phyloP scores from a whole-genome alignment of 257 asterid species.

The Lavandula angustifolia region DNA sequence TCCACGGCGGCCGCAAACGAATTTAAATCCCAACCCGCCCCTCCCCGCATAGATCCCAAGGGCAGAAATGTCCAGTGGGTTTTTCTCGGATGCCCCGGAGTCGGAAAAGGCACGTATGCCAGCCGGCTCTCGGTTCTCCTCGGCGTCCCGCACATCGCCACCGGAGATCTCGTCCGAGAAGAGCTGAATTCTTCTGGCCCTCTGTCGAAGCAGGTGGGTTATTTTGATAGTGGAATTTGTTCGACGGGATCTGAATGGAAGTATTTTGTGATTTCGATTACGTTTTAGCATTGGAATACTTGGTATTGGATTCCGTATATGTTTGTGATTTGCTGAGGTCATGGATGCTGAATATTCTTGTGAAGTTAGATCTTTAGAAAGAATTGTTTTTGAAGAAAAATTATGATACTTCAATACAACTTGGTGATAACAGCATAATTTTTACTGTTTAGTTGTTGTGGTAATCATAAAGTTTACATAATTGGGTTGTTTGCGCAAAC shows the following conservation, averaged over 20 bases:
- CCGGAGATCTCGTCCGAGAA: slow-evolving; percentile 98
- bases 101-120: slow-evolving; percentile 96
- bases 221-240: neutral
- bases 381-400: neutral
- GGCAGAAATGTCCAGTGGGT: slow-evolving; percentile 82
- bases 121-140: slow-evolving; percentile 83
- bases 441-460: no score
- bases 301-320: no score
- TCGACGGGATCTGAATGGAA: neutral
- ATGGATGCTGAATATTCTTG: neutral
- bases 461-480: neutral
- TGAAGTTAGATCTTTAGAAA: neutral
- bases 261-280: slow-evolving; percentile 2
- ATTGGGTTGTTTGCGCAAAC: no score
- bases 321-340: no score
- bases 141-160: slow-evolving; percentile 94
- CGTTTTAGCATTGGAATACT: neutral
- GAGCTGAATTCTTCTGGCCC: slow-evolving; percentile 76
- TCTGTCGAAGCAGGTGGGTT: slow-evolving; percentile 62
- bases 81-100: slow-evolving; percentile 95
- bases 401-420: no score
- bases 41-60: slow-evolving; percentile 44
- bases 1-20: no score
- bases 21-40: slow-evolving; percentile 28
- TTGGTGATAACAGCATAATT: no score